These are phyloP conservation scores for Cyclotella cryptica DNA, from an alignment of 108 stramenopile genomes.

Conservation along the genomic window DNA sequence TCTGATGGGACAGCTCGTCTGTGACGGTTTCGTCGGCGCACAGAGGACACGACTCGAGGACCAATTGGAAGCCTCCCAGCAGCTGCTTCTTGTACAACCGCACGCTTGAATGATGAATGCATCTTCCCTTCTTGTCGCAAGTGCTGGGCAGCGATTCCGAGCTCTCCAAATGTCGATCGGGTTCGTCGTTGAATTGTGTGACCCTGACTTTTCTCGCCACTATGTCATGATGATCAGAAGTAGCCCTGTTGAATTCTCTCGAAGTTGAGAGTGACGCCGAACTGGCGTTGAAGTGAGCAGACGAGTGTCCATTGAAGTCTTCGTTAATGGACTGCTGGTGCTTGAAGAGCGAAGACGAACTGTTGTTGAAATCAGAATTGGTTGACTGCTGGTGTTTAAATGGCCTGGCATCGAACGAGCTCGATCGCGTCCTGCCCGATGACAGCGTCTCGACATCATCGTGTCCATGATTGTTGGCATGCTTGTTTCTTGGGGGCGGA, in stretches of 20 bases:
- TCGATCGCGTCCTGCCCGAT: no score
- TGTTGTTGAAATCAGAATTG: no score
- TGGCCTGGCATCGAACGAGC: no score
- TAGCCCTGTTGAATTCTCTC: neutral
- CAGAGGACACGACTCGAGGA: neutral
- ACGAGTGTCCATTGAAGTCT: no score
- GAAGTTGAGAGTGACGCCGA: neutral
- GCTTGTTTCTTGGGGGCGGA: no score
- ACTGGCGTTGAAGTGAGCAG: no score
- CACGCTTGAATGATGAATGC: neutral
- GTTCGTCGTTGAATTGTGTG: conserved; percentile 19
- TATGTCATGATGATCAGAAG: neutral
- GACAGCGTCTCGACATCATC: no score
- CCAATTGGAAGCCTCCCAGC: neutral
- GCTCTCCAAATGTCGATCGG: neutral
- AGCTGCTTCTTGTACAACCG: conserved; percentile 6
- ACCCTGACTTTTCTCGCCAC: neutral
- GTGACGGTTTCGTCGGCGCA: neutral
- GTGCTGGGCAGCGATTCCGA: conserved; percentile 1
- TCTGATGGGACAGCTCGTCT: neutral
- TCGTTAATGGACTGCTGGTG: no score
- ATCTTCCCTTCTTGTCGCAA: conserved; percentile 13
- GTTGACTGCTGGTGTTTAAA: no score
- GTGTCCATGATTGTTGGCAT: no score
- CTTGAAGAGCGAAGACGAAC: no score